phyloP scores from a whole-genome alignment of 345 rosid genomes.

The Adansonia digitata region DNA sequence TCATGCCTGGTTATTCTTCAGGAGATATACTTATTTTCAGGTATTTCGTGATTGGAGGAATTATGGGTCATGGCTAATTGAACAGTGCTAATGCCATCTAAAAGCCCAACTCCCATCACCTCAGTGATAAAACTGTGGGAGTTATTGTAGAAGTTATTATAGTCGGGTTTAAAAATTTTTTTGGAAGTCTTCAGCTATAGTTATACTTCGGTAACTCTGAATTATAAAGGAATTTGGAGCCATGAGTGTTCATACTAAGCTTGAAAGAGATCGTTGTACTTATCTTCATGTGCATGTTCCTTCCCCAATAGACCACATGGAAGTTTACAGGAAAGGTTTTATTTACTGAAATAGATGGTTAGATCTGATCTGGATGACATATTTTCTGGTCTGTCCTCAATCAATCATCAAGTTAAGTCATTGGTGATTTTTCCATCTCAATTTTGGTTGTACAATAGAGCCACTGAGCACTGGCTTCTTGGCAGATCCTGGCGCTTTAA shows the following conservation, averaged over 20 bases:
- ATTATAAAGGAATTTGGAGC: not conserved
- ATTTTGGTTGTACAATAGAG: not conserved
- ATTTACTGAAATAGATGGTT: not conserved
- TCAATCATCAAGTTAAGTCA: not conserved
- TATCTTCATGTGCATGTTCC: not conserved
- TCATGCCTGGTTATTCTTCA: not conserved
- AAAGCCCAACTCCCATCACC: not conserved
- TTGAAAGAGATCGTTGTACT: not conserved
- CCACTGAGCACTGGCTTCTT: not conserved
- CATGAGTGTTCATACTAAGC: not conserved
- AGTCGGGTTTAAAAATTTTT: not conserved
- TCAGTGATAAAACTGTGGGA: not conserved
- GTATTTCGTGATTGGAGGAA: not conserved
- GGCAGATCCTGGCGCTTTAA: not conserved
- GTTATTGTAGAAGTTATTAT: not conserved
- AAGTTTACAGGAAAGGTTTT: not conserved
- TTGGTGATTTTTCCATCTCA: not conserved
- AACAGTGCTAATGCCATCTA: not conserved
- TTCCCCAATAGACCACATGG: not conserved
- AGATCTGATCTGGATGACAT: not conserved
- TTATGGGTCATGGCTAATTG: not conserved
- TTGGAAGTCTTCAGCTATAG: not conserved
- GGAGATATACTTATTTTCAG: not conserved
- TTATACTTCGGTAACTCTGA: not conserved
- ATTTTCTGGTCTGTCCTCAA: not conserved